phyloP scores from a whole-genome alignment of 371 early-diverging fungal genomes.

The Mucor irregularis region DNA sequence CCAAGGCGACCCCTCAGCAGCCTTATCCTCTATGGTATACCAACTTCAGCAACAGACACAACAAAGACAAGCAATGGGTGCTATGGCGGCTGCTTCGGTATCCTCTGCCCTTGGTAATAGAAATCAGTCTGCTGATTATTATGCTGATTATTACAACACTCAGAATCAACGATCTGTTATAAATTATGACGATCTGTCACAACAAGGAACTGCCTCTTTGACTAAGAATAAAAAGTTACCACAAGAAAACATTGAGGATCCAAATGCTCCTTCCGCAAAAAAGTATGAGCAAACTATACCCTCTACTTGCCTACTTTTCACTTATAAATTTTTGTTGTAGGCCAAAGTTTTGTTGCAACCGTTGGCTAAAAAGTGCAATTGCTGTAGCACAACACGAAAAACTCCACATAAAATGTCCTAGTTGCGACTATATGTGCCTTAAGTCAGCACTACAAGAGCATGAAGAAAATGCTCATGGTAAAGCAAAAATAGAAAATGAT shows the following conservation, averaged over 20 bases:
- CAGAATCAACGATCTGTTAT: conserved; percentile 14
- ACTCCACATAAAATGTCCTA: conserved; percentile 37
- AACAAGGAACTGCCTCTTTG: not conserved
- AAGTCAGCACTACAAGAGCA: conserved; percentile 31
- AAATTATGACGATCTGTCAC: conserved; percentile 18
- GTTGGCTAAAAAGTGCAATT: conserved; percentile 23
- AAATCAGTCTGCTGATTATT: not conserved
- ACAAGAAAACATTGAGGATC: not conserved
- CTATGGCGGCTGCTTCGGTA: conserved; percentile 31
- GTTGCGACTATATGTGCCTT: conserved; percentile 30
- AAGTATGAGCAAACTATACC: no score
- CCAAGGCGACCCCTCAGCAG: conserved; percentile 22
- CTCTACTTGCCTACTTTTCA: no score
- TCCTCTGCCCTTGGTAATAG: conserved; percentile 17
- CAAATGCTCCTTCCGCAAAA: not conserved
- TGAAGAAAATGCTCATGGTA: conserved; percentile 31
- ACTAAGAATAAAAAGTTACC: not conserved
- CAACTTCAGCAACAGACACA: conserved; percentile 35
- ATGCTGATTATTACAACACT: conserved; percentile 4
- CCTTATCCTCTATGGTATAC: conserved; percentile 18
- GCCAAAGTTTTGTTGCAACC: conserved; percentile 32
- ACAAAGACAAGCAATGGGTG: conserved; percentile 13
- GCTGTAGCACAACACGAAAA: conserved; percentile 33
- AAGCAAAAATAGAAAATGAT: conserved; percentile 17
- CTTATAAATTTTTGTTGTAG: conserved; percentile 6